Evolutionary conservation across 345 rosid species (phyloP), one percentile per base, ranked within the genome.

Genomic region (Gynandropsis gynandra): DNA sequence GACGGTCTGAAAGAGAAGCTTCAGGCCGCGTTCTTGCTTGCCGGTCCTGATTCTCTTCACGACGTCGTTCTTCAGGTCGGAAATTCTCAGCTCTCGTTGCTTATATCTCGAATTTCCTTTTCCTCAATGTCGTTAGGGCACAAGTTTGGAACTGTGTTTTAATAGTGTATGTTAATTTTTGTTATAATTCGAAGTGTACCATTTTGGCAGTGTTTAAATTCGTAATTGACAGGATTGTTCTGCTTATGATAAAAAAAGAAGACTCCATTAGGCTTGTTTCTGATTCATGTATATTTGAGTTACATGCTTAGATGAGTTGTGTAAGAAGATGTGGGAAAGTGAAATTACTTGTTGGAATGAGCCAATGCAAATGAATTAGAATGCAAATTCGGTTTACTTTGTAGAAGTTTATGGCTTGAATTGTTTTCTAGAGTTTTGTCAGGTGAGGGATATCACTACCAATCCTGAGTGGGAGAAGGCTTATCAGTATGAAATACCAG

Each of bases 1-100:
- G 96, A 87, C 66, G 95, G 95, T 36, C 92, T 90, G 65, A 90
- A 90, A 66, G 98, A 87, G 71, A 87, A 82, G 73, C 95, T 82
- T 17, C 63, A 82, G 8, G 80, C 88, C 20, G 87, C 89, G 5
- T 90, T 90, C 76, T 72, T 74, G 56, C 66, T 90, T 34, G 61
- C 88, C 7, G 72, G 79, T 19, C 71, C 86, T 0, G 65, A 76
- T 41, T 77, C 95, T 9, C 85, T 84, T n/a, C 62, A 75, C 38
- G 85, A 86, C 76, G 81, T 90, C 55, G 71, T 46, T 54, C 80
- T 90, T 51, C 80, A 77, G 90, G 96, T 71, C 47, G 37, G 50
- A 18, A n/a, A 62, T 33, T 8, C 35, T 41, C 24, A 41, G 11
- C 14, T 9, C 21, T 24, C 15, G 29, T 13, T 9, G 9, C 4